A percentile compares a stretch with the other conserved stretches of the same genome.
These are phyloP conservation scores for Cyberlindnera mycetangii DNA, from an alignment of 805 yeast genomes.

Conservation along the genomic window DNA sequence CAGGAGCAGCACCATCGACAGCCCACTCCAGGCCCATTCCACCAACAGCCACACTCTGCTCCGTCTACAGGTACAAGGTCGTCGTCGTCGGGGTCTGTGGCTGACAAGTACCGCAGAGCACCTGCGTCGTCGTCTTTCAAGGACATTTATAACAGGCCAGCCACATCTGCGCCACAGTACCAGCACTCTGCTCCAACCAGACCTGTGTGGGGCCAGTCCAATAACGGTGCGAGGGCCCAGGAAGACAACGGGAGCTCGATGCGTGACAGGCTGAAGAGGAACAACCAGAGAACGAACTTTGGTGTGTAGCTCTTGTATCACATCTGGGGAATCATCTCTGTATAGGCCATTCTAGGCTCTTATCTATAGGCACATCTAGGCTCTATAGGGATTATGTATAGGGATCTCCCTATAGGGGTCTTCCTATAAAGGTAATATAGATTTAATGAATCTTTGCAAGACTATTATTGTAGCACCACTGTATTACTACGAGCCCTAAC, in stretches of 20 bases:
- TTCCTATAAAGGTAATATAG: no score
- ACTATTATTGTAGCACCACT: no score
- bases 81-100: slow-evolving; percentile 2
- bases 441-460: no score
- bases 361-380: no score
- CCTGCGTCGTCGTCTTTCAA: slow-evolving; percentile 19
- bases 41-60: slow-evolving; percentile 2
- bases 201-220: slow-evolving; percentile 11
- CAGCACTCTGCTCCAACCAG: slow-evolving; percentile 9
- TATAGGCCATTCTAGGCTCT: no score
- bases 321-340: no score
- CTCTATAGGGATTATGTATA: no score
- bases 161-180: slow-evolving; percentile 2
- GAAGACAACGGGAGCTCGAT: slow-evolving; percentile 9
- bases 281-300: slow-evolving; percentile 25
- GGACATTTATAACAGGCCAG: slow-evolving; percentile 17
- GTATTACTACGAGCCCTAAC: no score
- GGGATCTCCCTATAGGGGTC: no score
- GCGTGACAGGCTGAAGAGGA: slow-evolving; percentile 27
- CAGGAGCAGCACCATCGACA: slow-evolving; percentile 7
- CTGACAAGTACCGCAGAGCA: slow-evolving; percentile 12
- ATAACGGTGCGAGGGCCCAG: not conserved
- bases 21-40: slow-evolving; percentile 4
- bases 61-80: slow-evolving; percentile 6
- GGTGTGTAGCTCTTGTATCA: no score